Conservation (phyloP, 495 filamentous ascomycete genomes). For the Lasiosphaeriaceae sp. region DNA sequence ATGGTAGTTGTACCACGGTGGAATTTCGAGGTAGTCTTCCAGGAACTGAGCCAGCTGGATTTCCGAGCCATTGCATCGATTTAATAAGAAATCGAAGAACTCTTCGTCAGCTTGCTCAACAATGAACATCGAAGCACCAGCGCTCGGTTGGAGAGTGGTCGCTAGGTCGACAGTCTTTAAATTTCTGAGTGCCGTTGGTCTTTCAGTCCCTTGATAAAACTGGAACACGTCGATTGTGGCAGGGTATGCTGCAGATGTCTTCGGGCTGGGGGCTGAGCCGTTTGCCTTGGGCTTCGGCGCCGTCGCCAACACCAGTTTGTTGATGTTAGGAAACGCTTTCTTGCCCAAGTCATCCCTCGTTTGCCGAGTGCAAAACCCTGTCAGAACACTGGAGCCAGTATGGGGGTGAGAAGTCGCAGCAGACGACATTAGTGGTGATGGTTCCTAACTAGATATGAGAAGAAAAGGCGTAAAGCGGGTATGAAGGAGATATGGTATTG, state of each 20-base stretch:
- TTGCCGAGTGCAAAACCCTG: not conserved
- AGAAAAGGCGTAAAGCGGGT: no score
- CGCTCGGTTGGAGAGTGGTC: not conserved
- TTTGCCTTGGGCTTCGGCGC: not conserved
- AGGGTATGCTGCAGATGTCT: not conserved
- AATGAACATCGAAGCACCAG: not conserved
- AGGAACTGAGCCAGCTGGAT: not conserved
- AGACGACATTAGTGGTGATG: no score
- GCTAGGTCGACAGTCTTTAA: not conserved
- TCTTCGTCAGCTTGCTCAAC: not conserved
- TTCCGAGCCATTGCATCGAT: not conserved
- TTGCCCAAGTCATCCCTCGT: not conserved
- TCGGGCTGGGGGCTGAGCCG: not conserved
- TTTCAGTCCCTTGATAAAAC: not conserved
- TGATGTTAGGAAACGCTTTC: not conserved
- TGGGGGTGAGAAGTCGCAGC: no score
- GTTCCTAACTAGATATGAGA: no score
- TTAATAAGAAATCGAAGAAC: not conserved
- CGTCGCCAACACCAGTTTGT: not conserved
- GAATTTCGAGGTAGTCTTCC: not conserved
- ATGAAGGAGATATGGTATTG: no score
- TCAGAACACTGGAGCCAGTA: no score
- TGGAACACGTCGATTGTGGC: not conserved
- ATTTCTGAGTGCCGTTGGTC: not conserved
- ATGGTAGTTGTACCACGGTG: not conserved